phyloP scores from a whole-genome alignment of 495 filamentous ascomycete genomes.

The Pyrenula massariospora region DNA sequence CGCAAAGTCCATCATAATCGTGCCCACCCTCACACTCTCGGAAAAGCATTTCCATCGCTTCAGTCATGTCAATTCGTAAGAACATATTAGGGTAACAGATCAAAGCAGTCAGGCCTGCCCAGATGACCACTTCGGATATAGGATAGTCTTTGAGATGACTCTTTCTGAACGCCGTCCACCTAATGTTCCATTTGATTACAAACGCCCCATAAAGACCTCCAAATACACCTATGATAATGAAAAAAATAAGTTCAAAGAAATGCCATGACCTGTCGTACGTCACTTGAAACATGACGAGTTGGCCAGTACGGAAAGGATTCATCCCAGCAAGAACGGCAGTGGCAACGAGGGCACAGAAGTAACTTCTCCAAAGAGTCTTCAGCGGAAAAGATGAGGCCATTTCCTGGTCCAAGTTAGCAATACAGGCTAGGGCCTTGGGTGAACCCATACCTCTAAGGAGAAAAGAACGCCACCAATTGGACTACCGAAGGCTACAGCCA shows the following conservation, averaged over 20 bases:
- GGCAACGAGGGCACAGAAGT: constrained; percentile 94
- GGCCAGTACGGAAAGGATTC: constrained; percentile 97
- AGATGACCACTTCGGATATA: constrained; percentile 73
- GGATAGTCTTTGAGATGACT: constrained; percentile 81
- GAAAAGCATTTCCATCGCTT: constrained; percentile 97
- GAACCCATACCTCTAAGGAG: constrained; percentile 59
- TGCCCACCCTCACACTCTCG: constrained; percentile 87
- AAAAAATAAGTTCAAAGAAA: constrained; percentile 92
- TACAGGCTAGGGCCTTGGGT: neutral
- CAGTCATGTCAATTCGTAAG: constrained; percentile 94
- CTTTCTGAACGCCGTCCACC: constrained; percentile 85
- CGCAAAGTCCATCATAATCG: constrained; percentile 87
- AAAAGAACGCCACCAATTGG: constrained; percentile 95
- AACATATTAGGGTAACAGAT: constrained; percentile 96
- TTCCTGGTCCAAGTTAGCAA: constrained; percentile 41
- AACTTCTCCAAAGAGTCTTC: constrained; percentile 96
- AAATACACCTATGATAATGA: constrained; percentile 82
- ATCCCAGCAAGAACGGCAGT: constrained; percentile 87
- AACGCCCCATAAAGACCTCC: constrained; percentile 94
- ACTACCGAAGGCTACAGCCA: constrained; percentile 93
- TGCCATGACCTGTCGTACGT: constrained; percentile 94
- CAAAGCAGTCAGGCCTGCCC: constrained; percentile 75
- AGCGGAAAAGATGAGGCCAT: constrained; percentile 97
- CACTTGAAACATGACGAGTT: constrained; percentile 98
- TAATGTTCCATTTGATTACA: constrained; percentile 96